Base-by-base conservation (phyloP, 768 basidiomycete genomes). In the Pulveroboletus sp. region DNA sequence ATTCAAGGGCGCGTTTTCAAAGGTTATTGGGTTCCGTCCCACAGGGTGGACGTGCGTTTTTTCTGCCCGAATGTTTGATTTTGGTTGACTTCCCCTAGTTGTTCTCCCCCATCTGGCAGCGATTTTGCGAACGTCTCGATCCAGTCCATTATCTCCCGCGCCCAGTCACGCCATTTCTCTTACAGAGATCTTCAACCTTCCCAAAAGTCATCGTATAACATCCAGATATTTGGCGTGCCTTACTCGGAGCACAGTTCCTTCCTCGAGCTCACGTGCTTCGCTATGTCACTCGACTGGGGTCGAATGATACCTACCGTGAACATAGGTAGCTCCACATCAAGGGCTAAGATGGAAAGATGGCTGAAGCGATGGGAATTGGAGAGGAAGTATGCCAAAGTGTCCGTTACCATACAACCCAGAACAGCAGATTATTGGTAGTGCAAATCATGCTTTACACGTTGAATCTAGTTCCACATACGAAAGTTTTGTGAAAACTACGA, bases 231-330 rank as follows among this genome's bases (percentile, higher is more conserved):
- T 60, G 87, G 90, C 44, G 84, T 90, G 46, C 88, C 85, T 10
- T 98, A 98, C 63, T 97, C 94, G 6, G 97, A 98, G 63, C 95
- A 98, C 65, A 92, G 90, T 27, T 93, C 90, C 29, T 97, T 97
- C 69, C 90, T 90, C 59, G 95, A 98, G 68, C 74, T 95, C 54
- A 95, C 93, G 11, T 94, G 92, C 65, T 97, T 97, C 65, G 92
- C 93, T 5, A 78, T 97, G 69, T 92, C 90, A 17, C 75, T 93
- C 36, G 80, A 82, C 53, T 95, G 84, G 87, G 76, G 71, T 0
- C 85, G 82, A 64, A 95, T 98, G 78, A 94, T 98, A 59, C 90
- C 97, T 10, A 98, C 97, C 1, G 97, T 94, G 33, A 95, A 94
- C 56, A 84, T 94, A 2, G 87, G 84, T 17, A 90, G 74, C 50